Conservation (phyloP, 805 yeast genomes). For the Zygotorulaspora danielsina region DNA sequence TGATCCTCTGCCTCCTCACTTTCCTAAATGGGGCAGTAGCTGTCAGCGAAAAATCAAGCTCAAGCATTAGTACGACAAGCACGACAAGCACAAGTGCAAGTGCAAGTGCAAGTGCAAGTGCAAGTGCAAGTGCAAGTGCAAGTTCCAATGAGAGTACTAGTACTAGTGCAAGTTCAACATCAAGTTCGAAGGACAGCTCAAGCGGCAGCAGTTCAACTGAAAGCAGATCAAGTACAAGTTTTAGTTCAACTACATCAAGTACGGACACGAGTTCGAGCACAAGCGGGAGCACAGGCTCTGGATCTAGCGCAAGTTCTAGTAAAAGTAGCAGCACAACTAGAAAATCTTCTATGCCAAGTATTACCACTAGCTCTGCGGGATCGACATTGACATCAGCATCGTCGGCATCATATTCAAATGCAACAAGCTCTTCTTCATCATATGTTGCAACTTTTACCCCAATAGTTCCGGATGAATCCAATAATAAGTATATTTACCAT, state of each 20-base stretch:
- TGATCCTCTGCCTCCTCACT: not conserved
- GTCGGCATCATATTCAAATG: not conserved
- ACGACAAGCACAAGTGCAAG: not conserved
- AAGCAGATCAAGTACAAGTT: not conserved
- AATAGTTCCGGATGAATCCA: constrained; percentile 21
- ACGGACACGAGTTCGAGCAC: not conserved
- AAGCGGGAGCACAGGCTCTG: not conserved
- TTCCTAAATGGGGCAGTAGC: not conserved
- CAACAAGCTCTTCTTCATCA: constrained; percentile 11
- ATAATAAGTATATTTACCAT: constrained; percentile 54
- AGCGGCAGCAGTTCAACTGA: not conserved
- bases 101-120: not conserved
- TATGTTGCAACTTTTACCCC: constrained; percentile 20
- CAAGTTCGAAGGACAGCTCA: not conserved
- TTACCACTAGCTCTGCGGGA: not conserved
- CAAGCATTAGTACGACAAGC: not conserved
- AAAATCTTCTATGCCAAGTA: not conserved
- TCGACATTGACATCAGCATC: not conserved
- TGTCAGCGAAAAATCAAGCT: not conserved
- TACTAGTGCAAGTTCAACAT: not conserved
- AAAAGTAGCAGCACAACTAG: not conserved
- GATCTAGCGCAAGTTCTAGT: not conserved
- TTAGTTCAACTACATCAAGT: not conserved
- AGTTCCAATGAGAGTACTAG: not conserved
- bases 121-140: not conserved